Conservation (phyloP, 306 rosid genomes). For the Sphenostylis stenocarpa region DNA sequence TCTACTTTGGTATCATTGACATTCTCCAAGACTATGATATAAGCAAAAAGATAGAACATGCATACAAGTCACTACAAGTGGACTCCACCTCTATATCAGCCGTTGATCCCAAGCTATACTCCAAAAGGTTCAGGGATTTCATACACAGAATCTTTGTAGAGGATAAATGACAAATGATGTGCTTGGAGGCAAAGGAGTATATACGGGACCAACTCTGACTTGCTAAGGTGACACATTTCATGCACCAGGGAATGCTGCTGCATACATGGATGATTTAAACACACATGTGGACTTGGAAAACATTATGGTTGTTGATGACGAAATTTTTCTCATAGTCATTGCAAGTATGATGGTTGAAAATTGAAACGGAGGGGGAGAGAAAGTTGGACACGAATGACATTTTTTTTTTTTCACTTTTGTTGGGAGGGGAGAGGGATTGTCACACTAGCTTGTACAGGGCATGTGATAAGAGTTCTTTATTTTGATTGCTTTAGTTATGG, state of each 20-base stretch:
- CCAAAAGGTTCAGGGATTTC: conserved; percentile 59
- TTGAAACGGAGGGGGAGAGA: not conserved
- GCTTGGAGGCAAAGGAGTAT: conserved; percentile 18
- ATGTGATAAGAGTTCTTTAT: conserved; percentile 23
- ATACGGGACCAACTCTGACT: conserved; percentile 25
- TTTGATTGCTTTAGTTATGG: conserved; percentile 31
- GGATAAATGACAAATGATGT: conserved; percentile 40
- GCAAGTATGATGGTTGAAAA: conserved; percentile 23
- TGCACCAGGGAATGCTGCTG: conserved; percentile 19
- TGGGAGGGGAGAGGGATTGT: conserved; percentile 22
- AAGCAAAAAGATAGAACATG: conserved; percentile 67
- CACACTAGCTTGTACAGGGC: conserved; percentile 35
- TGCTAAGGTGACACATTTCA: conserved; percentile 16
- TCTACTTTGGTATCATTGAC: conserved; percentile 70
- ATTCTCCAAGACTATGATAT: conserved; percentile 67
- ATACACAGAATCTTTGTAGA: conserved; percentile 59
- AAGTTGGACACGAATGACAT: not conserved
- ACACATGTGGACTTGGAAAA: conserved; percentile 15
- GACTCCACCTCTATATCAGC: conserved; percentile 64
- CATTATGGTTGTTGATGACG: conserved; percentile 39
- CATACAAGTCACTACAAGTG: conserved; percentile 64
- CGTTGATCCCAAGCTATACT: conserved; percentile 61
- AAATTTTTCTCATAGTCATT: conserved; percentile 48
- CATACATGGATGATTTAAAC: not conserved
- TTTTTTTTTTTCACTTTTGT: conserved; percentile 12